Base-by-base conservation (phyloP, 1,284 basidiomycete genomes). In the Athelia sp. region DNA sequence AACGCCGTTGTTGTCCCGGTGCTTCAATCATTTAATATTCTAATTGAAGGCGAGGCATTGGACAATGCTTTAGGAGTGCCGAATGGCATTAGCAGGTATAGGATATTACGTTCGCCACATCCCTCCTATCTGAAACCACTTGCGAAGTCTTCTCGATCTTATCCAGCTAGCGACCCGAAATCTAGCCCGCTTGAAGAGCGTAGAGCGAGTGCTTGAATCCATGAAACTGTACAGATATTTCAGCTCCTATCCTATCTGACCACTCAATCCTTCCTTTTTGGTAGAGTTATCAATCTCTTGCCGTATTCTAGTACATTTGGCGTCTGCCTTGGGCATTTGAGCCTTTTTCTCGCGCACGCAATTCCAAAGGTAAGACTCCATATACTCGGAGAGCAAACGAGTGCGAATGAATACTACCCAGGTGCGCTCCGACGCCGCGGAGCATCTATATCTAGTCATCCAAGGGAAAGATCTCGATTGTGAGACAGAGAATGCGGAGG, bases 1-100 rank as follows among this genome's bases (percentile, higher is more conserved):
- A 96, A 95, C 60, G 71, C 74, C 24, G 66, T 87, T 29, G 83
- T 93, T 40, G 73, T 95, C 11, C 92, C 93, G 1, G 75, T 88
- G 2, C 67, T 94, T 53, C 85, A 90, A 57, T 84, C 85, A 1
- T 77, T 90, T 50, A 83, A 83, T 55, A 68, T 87, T 42, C 66
- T 95, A 18, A 71, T 92, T 6, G 83, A 89, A 58, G 80, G 76
- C 38, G 81, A 84, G 51, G 76, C 71, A 9, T 68, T 90, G 47
- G 64, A 66, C 23, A 62, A 63, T 26, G 64, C 87, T 26, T 61
- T 69, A 23, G 69, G 73, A 22, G 68, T 72, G 50, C 55, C 69
- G 17, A 62, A 62, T 40, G 82, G 82, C n/a, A 84, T 83, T 51
- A 58, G 70, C 68, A 50, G 57, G 55, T 51, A 52, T 6, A 13